These are phyloP conservation scores for Pleurotus tuoliensis DNA, from an alignment of 768 basidiomycete species.

Conservation along the genomic window DNA sequence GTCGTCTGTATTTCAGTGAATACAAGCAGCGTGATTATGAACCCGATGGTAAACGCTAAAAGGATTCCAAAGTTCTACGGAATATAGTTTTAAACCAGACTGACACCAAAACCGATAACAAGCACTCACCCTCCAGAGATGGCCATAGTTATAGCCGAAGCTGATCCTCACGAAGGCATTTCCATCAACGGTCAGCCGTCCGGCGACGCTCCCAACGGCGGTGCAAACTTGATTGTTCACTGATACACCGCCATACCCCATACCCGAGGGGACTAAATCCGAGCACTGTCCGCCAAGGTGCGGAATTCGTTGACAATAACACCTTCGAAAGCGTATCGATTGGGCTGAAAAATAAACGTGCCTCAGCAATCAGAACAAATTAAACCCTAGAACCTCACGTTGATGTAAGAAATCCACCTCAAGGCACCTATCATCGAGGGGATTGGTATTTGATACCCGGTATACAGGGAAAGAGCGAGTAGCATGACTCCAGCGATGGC, in stretches of 20 bases:
- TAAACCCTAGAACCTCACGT: constrained; percentile 31
- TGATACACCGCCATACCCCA: constrained; percentile 53
- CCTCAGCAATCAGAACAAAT: not conserved
- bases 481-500: constrained; percentile 47
- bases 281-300: constrained; percentile 56
- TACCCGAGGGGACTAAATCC: constrained; percentile 54
- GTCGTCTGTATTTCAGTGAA: constrained; percentile 54
- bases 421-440: constrained; percentile 66
- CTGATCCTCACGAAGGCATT: constrained; percentile 43
- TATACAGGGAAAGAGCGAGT: constrained; percentile 23
- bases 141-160: constrained; percentile 40
- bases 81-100: not conserved
- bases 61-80: constrained; percentile 68
- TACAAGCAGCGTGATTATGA: constrained; percentile 50
- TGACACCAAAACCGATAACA: not conserved
- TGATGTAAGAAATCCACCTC: constrained; percentile 63
- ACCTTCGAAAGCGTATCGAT: constrained; percentile 71
- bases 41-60: constrained; percentile 58
- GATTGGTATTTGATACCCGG: constrained; percentile 37
- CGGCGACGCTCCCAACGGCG: constrained; percentile 59
- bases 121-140: constrained; percentile 39
- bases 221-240: constrained; percentile 74
- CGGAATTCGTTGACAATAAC: constrained; percentile 82
- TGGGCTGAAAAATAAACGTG: constrained; percentile 37
- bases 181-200: constrained; percentile 60